Evolutionary conservation across 495 filamentous ascomycete species (phyloP), one percentile per base, ranked within the genome.

Genomic region (Cercophora scortea): DNA sequence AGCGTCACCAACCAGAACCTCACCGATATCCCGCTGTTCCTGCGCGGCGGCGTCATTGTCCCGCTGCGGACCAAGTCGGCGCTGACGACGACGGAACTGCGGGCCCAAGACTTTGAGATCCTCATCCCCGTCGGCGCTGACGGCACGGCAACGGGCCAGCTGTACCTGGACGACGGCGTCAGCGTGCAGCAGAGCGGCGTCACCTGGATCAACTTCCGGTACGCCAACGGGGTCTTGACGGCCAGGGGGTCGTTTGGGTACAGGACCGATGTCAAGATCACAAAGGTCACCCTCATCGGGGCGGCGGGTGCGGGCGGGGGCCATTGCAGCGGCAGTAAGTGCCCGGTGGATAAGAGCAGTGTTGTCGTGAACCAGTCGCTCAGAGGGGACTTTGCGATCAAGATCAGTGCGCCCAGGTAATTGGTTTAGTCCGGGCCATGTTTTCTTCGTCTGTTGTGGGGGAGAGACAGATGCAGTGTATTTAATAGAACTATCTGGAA

Each of bases 11-110:
- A 82, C 56, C 68, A 88, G 57, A 68, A 59, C 43, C 74, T 82
- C 57, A 82, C 84, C 12, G 75, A 81, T 47, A 88, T 93, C 62
- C 87, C 88, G 32, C 72, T 92, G 7, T 84, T 83, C 65, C 79
- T 88, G 58, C 76, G 80, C 32, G 86, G 86, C 8, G 87, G 88
- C 13, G 75, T 72, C 45, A 81, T 94, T 55, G 61, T 90, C 40
- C 88, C 89, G 0, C 60, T 82, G 34, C 78, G 89, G 7, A 64
- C 72, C 10, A 70, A 75, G 36, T 76, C 76, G 47, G 83, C 81
- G 13, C 84, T 81, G 65, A 92, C 89, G 8, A 92, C 87, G 4
- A 71, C 75, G 13, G 83, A 82, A 52, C 64, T 92, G 18, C 77
- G 89, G 25, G 71, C 76, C 50, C 71, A 82, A 56, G 69, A 81